Conservation (phyloP, 1,284 basidiomycete species). For the Cystobasidiaceae sp. region DNA sequence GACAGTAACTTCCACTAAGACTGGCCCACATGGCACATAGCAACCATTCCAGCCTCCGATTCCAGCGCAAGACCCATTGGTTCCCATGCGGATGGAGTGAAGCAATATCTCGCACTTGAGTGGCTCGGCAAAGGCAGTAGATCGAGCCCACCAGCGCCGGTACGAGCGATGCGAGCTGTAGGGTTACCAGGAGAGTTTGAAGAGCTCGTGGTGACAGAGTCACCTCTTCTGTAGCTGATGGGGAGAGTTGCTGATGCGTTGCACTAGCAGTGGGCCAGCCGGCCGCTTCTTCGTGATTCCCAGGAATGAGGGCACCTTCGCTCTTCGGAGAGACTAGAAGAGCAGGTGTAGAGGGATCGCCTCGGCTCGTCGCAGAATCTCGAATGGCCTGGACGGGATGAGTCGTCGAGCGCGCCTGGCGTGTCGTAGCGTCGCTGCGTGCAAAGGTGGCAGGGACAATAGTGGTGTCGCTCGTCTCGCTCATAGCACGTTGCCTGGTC, state of each 20-base stretch:
- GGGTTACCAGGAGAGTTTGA: conserved; percentile 21
- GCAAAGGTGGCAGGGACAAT: conserved; percentile 14
- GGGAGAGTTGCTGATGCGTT: neutral
- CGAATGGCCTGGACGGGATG: neutral
- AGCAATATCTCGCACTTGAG: neutral
- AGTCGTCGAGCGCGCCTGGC: too few relatives aligned
- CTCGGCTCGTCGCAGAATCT: too few relatives aligned
- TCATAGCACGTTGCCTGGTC: neutral
- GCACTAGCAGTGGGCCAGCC: neutral
- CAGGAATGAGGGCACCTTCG: too few relatives aligned
- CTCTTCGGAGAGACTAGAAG: too few relatives aligned
- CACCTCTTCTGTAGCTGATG: neutral
- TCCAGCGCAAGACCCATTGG: conserved; percentile 27
- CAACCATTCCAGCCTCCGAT: conserved; percentile 40
- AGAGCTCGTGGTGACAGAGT: conserved; percentile 23
- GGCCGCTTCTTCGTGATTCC: neutral
- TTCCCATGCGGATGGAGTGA: neutral
- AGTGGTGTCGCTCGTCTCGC: conserved; percentile 23
- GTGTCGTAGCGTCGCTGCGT: too few relatives aligned
- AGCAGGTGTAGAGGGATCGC: too few relatives aligned
- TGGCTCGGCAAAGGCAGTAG: conserved; percentile 25
- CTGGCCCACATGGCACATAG: conserved; percentile 39
- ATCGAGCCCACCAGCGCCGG: conserved; percentile 16
- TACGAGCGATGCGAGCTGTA: conserved; percentile 24
- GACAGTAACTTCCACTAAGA: conserved; percentile 40